Evolutionary conservation across 1,284 basidiomycete species (phyloP).

Genomic region (Trichosporon ovoides): DNA sequence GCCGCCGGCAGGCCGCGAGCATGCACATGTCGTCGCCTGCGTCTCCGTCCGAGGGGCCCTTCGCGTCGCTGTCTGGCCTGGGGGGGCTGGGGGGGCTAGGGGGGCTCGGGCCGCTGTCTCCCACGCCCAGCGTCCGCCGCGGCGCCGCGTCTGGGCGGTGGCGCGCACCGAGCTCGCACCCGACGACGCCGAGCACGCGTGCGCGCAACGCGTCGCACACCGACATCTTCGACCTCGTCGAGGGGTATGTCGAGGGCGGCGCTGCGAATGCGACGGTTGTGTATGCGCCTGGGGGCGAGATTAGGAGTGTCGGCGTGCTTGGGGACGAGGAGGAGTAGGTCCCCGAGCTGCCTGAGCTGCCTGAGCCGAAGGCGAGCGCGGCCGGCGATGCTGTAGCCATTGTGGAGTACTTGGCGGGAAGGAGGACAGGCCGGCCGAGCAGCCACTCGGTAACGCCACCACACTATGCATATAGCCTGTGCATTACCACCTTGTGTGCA

Average conservation of each 20-base stretch:
- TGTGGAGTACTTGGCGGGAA: too few species aligned
- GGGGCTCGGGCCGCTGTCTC: constrained; percentile 28
- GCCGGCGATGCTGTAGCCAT: too few species aligned
- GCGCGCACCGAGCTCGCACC: constrained; percentile 27
- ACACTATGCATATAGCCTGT: neutral
- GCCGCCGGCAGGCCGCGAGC: constrained; percentile 24
- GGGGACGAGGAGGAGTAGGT: constrained; percentile 29
- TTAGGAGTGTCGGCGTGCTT: constrained; percentile 37
- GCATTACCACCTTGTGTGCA: too few species aligned
- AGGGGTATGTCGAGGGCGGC: constrained; percentile 44
- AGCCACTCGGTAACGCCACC: too few species aligned
- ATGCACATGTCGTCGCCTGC: constrained; percentile 18
- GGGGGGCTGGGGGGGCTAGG: too few species aligned
- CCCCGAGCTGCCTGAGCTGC: too few species aligned
- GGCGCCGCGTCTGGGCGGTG: constrained; percentile 12
- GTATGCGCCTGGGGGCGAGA: constrained; percentile 41
- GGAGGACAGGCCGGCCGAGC: too few species aligned
- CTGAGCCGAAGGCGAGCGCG: too few species aligned
- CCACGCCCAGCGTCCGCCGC: constrained; percentile 29
- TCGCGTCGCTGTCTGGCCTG: constrained; percentile 5
- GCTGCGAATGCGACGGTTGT: constrained; percentile 47
- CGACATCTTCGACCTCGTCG: constrained; percentile 43
- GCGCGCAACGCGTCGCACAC: constrained; percentile 39
- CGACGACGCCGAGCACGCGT: constrained; percentile 34
- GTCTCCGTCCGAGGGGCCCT: constrained; percentile 19